Evolutionary conservation across 1,284 basidiomycete genomes (phyloP).

Genomic region (Heterobasidion parviporum): DNA sequence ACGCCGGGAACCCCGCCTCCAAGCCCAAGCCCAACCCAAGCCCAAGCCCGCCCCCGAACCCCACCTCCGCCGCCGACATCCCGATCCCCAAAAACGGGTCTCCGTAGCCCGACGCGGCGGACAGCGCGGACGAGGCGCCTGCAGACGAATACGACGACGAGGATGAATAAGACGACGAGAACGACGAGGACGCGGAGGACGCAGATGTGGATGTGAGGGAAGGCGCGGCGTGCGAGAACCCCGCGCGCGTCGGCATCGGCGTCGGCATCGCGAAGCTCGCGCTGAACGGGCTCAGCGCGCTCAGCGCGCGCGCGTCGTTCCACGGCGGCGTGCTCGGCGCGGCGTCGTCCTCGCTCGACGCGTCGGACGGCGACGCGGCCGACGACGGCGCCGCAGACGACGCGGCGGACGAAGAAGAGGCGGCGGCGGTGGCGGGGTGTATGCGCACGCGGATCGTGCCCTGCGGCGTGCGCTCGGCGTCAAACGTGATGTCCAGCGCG

Average conservation of each 20-base stretch:
- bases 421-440: constrained; percentile 41
- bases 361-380: neutral
- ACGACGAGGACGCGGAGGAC: constrained; percentile 21
- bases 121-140: constrained; percentile 12
- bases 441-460: constrained; percentile 69
- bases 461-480: constrained; percentile 50
- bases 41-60: constrained; percentile 25
- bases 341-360: constrained; percentile 8
- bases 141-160: too few relatives aligned
- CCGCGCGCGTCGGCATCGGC: too few relatives aligned
- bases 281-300: neutral
- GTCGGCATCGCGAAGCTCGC: too few relatives aligned
- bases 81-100: constrained; percentile 54
- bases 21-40: constrained; percentile 17
- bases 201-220: constrained; percentile 23
- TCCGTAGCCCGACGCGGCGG: constrained; percentile 7
- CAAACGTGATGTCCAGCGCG: constrained; percentile 65
- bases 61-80: constrained; percentile 27
- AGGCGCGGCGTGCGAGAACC: constrained; percentile 9
- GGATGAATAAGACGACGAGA: constrained; percentile 10
- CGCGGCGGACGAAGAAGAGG: constrained; percentile 24
- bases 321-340: neutral
- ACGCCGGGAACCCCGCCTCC: constrained; percentile 22
- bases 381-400: constrained; percentile 15
- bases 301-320: constrained; percentile 13